These are phyloP conservation scores for Fragaria ananassa DNA, from an alignment of 306 rosid species.

Conservation along the genomic window DNA sequence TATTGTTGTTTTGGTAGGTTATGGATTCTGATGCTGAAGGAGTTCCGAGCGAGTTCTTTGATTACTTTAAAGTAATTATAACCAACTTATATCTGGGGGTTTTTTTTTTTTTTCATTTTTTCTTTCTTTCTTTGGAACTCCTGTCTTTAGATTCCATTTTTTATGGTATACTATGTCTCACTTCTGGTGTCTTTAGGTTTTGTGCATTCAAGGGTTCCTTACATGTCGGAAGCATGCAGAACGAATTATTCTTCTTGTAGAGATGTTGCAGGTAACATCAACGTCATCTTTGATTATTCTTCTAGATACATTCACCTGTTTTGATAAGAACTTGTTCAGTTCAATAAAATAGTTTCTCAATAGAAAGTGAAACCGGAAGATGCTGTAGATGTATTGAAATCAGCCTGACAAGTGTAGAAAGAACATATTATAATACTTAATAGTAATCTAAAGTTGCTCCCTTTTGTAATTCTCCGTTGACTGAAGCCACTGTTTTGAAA, in stretches of 20 bases:
- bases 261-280: conserved; percentile 92
- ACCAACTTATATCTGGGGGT: not conserved
- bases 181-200: conserved; percentile 56
- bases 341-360: not conserved
- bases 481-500: conserved; percentile 24
- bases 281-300: not conserved
- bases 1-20: conserved; percentile 55
- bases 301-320: not conserved
- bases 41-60: conserved; percentile 96
- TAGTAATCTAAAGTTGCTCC: not conserved
- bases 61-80: conserved; percentile 82
- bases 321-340: not conserved
- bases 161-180: conserved; percentile 13
- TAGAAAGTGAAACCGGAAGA: not conserved
- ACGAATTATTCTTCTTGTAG: conserved; percentile 95
- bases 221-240: conserved; percentile 99
- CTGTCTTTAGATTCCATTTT: conserved; percentile 12
- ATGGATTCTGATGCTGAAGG: conserved; percentile 99
- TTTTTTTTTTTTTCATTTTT: not conserved
- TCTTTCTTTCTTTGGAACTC: not conserved
- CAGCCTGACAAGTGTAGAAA: not conserved
- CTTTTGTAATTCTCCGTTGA: conserved; percentile 6
- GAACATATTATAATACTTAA: not conserved
- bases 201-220: conserved; percentile 99
- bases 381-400: not conserved